Evolutionary conservation across 257 asterid species (phyloP), one percentile per base, ranked within the genome.

Genomic region (Voacanga thouarsii): DNA sequence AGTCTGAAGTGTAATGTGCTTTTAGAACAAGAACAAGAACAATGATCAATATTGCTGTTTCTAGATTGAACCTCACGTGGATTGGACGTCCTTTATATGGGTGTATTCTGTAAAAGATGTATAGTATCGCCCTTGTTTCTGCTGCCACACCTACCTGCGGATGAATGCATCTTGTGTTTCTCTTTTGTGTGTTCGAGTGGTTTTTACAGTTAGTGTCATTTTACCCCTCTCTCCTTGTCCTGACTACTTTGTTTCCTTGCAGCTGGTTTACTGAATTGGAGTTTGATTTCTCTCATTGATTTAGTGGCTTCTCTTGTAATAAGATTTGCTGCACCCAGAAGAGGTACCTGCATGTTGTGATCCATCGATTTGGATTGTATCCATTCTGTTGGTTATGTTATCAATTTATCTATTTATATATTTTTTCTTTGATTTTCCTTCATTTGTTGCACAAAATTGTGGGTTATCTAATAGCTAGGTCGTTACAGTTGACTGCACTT

Each of bases 211-310:
- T 49, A 4, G 16, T 19, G 6, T 45, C 24, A 41, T 19, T 47
- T 64, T 76, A 33, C 65, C n/a, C 24, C 6, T 64, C 49, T 60
- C 71, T 61, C 11, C 39, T 47, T 79, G 61, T 12, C 50, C 75
- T 74, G 44, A 77, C 51, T 47, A 39, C 44, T 43, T 33, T 51
- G 75, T 74, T 80, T 75, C 66, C 56, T 80, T 88, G 90, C 97
- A 92, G 97, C 90, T 84, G 92, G 90, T 21, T 78, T 91, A 71
- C 85, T 88, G 84, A 85, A 88, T 77, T 89, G 97, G 97, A 91
- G 95, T 83, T 85, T 92, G 90, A 88, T 92, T 80, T 91, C 92
- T 80, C 74, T 92, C 70, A 72, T 92, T 84, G 84, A 88, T 86
- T 73, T 92, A 86, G 89, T 86, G 83, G 86, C 91, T 80, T 92